A percentile compares a stretch with the other conserved stretches of the same genome.
phyloP scores from a whole-genome alignment of 2,329 filamentous ascomycete genomes.

The Verticillium zaregamsianum region DNA sequence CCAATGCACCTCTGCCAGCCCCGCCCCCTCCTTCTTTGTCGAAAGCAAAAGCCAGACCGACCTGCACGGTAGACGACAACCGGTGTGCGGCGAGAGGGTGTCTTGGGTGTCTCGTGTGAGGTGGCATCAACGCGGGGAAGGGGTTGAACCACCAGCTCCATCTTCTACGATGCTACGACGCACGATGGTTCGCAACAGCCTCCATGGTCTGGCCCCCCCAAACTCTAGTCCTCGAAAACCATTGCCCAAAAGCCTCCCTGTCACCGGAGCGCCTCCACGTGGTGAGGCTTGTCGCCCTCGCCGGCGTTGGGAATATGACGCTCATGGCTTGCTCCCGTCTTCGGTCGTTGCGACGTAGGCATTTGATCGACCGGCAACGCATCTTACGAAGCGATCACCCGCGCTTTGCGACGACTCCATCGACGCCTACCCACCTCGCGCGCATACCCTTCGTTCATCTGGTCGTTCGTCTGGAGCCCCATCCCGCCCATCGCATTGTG shows the following conservation, averaged over 20 bases:
- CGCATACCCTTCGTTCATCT: not conserved
- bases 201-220: no score
- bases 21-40: not conserved
- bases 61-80: not conserved
- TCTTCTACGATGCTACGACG: no score
- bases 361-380: no score
- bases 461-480: not conserved
- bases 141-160: no score
- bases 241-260: not conserved
- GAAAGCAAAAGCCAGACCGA: not conserved
- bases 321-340: not conserved
- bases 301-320: not conserved
- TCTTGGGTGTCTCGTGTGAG: not conserved
- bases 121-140: not conserved
- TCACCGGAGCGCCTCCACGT: not conserved
- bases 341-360: not conserved
- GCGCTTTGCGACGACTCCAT: not conserved
- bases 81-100: no score
- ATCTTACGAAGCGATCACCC: not conserved
- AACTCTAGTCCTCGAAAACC: no score
- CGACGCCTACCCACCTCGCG: not conserved
- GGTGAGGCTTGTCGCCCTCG: not conserved
- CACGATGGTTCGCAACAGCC: no score
- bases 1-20: not conserved
- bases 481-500: not conserved